Evolutionary conservation across 176 grass and related monocot genomes (phyloP).

Genomic region (Puya raimondii): DNA sequence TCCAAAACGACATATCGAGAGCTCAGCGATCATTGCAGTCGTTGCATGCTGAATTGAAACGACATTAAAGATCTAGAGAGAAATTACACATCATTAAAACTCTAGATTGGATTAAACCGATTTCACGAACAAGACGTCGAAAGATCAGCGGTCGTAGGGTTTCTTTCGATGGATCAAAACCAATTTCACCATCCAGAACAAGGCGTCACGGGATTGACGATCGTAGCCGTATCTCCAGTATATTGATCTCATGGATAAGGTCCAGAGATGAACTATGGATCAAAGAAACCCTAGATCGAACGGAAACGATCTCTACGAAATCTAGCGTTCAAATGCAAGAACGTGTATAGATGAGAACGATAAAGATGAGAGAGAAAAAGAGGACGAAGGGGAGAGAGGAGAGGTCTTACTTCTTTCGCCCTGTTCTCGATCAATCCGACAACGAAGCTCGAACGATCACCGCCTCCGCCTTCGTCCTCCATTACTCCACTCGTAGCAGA

Average conservation of each 20-base stretch:
- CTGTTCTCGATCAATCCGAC: constrained; percentile 84
- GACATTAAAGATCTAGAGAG: too few relatives aligned
- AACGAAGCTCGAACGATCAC: constrained; percentile 57
- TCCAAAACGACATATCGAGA: too few relatives aligned
- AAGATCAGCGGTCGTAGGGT: too few relatives aligned
- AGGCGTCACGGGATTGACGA: background rate
- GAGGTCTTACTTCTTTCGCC: constrained; percentile 61
- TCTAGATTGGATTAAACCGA: too few relatives aligned
- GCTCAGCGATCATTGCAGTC: too few relatives aligned
- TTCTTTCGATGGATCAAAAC: background rate
- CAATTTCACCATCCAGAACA: background rate
- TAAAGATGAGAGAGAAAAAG: background rate
- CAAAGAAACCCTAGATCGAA: background rate
- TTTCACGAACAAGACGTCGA: too few relatives aligned
- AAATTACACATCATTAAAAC: too few relatives aligned
- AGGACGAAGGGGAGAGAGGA: background rate
- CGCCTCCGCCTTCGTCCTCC: constrained; percentile 26
- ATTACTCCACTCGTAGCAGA: background rate
- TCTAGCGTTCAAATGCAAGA: background rate
- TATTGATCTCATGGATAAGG: background rate
- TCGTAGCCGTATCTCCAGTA: background rate
- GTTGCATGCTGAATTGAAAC: too few relatives aligned
- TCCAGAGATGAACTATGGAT: background rate
- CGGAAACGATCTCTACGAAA: background rate
- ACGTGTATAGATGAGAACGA: background rate